Conservation (phyloP, 202 grass and related monocot species). For the Zoysia matrella region DNA sequence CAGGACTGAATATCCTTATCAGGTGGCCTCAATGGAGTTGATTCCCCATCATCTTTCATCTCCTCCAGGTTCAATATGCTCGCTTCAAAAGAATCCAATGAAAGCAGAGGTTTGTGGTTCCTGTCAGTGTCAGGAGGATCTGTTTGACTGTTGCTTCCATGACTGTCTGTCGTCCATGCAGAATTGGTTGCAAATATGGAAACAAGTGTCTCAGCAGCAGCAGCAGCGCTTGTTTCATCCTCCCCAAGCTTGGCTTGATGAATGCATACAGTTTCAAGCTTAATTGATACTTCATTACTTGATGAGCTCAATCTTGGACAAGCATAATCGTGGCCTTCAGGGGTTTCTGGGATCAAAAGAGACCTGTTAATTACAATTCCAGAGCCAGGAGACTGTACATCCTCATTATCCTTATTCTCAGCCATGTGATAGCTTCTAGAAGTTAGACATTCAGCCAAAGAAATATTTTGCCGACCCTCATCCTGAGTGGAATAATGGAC, state of each 20-base stretch:
- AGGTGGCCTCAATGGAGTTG: conserved; percentile 33
- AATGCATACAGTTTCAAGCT: conserved; percentile 15
- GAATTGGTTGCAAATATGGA: conserved; percentile 54
- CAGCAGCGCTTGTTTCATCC: conserved; percentile 37
- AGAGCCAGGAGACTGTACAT: conserved; percentile 12
- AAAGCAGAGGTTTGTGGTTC: conserved; percentile 24
- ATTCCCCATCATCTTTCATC: conserved; percentile 69
- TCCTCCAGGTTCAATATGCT: conserved; percentile 64
- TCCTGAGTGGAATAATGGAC: conserved; percentile 23
- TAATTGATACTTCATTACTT: conserved; percentile 14
- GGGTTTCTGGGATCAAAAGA: conserved; percentile 42
- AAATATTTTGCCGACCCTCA: conserved; percentile 16
- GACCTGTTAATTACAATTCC: conserved; percentile 23
- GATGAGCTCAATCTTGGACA: conserved; percentile 27
- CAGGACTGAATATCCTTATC: conserved; percentile 44
- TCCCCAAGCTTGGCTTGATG: conserved; percentile 28
- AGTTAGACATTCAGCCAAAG: conserved; percentile 31
- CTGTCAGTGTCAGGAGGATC: not conserved
- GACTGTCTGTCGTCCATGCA: conserved; percentile 22
- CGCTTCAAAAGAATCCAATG: conserved; percentile 70
- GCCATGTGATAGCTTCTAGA: conserved; percentile 33
- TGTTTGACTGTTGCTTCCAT: conserved; percentile 9
- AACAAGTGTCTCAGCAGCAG: conserved; percentile 73
- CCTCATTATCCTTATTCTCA: conserved; percentile 25
- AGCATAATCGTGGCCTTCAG: conserved; percentile 41